These are phyloP conservation scores for Aspergillus neotritici DNA, from an alignment of 2,329 filamentous ascomycete species.

Conservation along the genomic window DNA sequence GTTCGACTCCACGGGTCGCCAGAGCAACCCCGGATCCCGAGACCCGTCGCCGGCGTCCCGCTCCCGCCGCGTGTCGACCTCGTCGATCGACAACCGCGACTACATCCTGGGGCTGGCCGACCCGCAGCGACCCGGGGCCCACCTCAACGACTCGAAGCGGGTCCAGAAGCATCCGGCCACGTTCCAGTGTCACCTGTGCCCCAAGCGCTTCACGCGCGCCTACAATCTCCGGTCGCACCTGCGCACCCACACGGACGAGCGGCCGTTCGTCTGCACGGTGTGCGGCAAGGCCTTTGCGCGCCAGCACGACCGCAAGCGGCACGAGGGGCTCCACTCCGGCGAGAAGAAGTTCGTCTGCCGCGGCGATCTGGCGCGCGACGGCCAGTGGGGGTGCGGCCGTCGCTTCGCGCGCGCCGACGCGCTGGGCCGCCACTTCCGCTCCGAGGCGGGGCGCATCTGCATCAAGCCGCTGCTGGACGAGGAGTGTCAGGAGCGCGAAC, in stretches of 20 bases:
- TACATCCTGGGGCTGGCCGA: slow-evolving; percentile 90
- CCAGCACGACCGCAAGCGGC: slow-evolving; percentile 93
- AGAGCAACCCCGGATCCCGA: slow-evolving; percentile 40
- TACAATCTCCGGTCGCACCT: slow-evolving; percentile 95
- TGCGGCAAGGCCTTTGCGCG: slow-evolving; percentile 96
- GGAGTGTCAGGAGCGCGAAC: slow-evolving; percentile 77
- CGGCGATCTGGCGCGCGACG: slow-evolving; percentile 75
- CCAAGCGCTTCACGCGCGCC: slow-evolving; percentile 91
- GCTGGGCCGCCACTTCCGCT: slow-evolving; percentile 87
- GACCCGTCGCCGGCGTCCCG: slow-evolving; percentile 41
- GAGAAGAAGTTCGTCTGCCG: slow-evolving; percentile 99
- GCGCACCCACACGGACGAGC: slow-evolving; percentile 92
- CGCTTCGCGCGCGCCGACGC: slow-evolving; percentile 94
- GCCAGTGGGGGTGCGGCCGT: slow-evolving; percentile 87
- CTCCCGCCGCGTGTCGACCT: slow-evolving; percentile 40
- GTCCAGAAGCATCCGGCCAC: slow-evolving; percentile 96
- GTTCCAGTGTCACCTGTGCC: slow-evolving; percentile 88
- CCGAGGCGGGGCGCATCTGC: slow-evolving; percentile 89
- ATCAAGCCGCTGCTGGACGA: slow-evolving; percentile 97
- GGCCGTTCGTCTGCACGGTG: slow-evolving; percentile 93
- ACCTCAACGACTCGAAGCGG: slow-evolving; percentile 62
- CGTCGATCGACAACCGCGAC: slow-evolving; percentile 54
- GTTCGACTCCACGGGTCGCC: slow-evolving; percentile 27
- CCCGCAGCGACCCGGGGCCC: slow-evolving; percentile 69
- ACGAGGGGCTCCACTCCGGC: slow-evolving; percentile 91